Evolutionary conservation across 371 early-diverging fungal species (phyloP).

Genomic region (Mucor circinelloides): DNA sequence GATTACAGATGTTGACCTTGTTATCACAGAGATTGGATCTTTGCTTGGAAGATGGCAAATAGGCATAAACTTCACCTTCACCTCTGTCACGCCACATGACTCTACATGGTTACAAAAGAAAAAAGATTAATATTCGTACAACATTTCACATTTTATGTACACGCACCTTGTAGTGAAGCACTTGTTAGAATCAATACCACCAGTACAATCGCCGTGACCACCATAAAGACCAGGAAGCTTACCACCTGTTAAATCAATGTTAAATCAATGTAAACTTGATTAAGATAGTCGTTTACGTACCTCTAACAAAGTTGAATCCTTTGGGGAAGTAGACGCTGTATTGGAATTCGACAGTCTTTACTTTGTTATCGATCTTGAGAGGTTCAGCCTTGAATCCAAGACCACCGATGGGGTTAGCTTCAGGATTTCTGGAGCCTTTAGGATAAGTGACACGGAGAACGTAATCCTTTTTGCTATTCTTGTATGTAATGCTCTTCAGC

Average conservation of each 20-base stretch:
- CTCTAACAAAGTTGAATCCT: conserved; percentile 57
- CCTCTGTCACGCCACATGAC: conserved; percentile 66
- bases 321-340: conserved; percentile 57
- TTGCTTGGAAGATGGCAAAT: conserved; percentile 54
- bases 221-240: conserved; percentile 64
- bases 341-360: conserved; percentile 35
- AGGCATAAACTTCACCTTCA: conserved; percentile 66
- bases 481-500: conserved; percentile 4
- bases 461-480: conserved; percentile 9
- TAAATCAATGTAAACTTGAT: background rate
- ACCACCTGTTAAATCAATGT: conserved; percentile 24
- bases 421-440: conserved; percentile 21
- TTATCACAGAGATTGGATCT: conserved; percentile 42
- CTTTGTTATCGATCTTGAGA: conserved; percentile 23
- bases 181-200: conserved; percentile 52
- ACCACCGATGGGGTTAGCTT: conserved; percentile 19
- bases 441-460: conserved; percentile 23
- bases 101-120: conserved; percentile 23
- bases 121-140: conserved; percentile 4
- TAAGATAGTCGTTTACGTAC: conserved; percentile 17
- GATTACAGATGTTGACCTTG: conserved; percentile 56
- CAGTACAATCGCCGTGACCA: conserved; percentile 59
- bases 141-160: conserved; percentile 1
- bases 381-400: conserved; percentile 26
- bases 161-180: conserved; percentile 62